Base-by-base conservation (phyloP, 2,329 filamentous ascomycete genomes). In the Albifimbria verrucaria region DNA sequence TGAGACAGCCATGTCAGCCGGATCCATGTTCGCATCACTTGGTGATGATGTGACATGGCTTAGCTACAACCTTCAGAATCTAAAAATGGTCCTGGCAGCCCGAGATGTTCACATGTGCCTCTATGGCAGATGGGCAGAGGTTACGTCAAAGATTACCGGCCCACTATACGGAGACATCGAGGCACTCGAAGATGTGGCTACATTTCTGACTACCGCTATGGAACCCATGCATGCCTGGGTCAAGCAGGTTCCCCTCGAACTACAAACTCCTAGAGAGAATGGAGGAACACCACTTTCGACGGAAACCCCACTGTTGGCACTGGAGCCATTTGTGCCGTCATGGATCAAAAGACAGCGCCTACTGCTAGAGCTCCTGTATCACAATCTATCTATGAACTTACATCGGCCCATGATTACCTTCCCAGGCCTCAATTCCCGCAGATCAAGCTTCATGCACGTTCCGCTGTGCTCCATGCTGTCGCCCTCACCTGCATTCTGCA, bases 311-410 rank as follows among this genome's bases (percentile, higher is more conserved):
- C 23, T 54, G 10, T 51, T 64, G 15, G 55, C 62, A 11, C 56
- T 63, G n/a, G 56, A 58, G 5, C 52, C 50, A 12, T 70, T 69
- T 45, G 67, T 69, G 1, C 72, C 74, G 1, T 54, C 63, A 1
- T 76, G 74, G 74, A 62, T 76, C 2, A 71, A 74, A 53, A 66
- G 62, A 2, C 62, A 65, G 47, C 72, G 73, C 3, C 51, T 76
- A 0, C 62, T 70, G 17, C 63, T 77, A 1, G 73, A 77, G 52
- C 57, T 75, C 2, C 58, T 67, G 22, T 76, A 76, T 51, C 72
- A 76, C 52, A 69, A 69, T 48, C 54, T 74, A 7, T 59, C 52
- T 36, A 60, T 67, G 21, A 72, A 69, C 50, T 61, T 75, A 7
- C 70, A 67, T 45, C 72, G 74, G 3, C 71, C 71, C 1, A 71